Base-by-base conservation (phyloP, 1,284 basidiomycete genomes). In the Mycena citricolor region DNA sequence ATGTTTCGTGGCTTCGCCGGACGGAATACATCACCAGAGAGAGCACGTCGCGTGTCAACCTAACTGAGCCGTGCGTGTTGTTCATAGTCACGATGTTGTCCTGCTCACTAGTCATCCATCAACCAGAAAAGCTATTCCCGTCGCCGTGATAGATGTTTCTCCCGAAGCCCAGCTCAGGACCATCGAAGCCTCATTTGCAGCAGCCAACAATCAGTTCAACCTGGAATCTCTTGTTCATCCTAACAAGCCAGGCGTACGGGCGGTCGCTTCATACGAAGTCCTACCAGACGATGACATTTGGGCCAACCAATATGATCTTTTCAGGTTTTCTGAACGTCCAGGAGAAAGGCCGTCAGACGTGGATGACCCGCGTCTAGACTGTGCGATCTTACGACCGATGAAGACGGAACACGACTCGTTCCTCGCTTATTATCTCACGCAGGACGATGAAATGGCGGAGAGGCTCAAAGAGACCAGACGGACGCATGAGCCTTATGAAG, bases 1-100 rank as follows among this genome's bases (percentile, higher is more conserved):
- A 90, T 44, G 91, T 94, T 11, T 76, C 90, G 4, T 97, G 92
- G 92, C 71, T 97, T 47, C 77, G 92, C 40, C 90, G 87, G 61
- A 93, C 91, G 1, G 90, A 91, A 56, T 93, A 94, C 59, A 76
- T 94, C 49, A 85, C 80, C 51, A 69, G 86, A 53, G 83, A 84
- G 54, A 72, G 75, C 20, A 66, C 71, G 2, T 75, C 79, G 39
- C 76, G 73, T 23, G 61, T 71, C 10, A 58, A 64, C 19, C 52
- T 59, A n/a, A 73, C 76, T 45, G 86, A 89, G 61, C 59, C 71
- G 86, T 86, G 54, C 52, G 76, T 69, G 20, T 22, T 14, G 40
- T 21, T 19, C 31, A 26, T 19, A 38, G 8, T 23, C 5, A n/a
- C 20, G 6, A 26, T 19, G 25, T 7, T 26, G 16, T 38, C 14